phyloP scores from a whole-genome alignment of 2,329 filamentous ascomycete species.

The Scedosporium apiospermum region DNA sequence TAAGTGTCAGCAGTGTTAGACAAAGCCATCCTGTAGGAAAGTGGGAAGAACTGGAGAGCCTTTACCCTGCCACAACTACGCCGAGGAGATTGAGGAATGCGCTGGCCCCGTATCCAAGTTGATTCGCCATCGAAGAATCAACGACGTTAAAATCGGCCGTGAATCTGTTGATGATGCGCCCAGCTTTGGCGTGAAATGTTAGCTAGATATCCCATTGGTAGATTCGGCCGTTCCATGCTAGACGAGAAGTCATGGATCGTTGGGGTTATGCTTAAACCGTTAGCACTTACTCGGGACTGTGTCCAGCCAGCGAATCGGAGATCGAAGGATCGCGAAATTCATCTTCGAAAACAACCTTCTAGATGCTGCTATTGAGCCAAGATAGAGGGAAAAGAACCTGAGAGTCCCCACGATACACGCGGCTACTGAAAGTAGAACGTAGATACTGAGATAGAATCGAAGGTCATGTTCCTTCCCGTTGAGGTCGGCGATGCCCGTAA shows the following conservation, averaged over 20 bases:
- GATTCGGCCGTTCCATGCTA: no score
- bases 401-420: background rate
- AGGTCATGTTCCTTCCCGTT: background rate
- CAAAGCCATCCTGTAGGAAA: no score
- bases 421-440: background rate
- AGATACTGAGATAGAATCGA: background rate
- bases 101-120: background rate
- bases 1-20: no score
- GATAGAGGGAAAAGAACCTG: background rate
- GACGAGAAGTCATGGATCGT: no score
- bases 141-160: constrained; percentile 68
- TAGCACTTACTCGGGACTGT: constrained; percentile 48
- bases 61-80: constrained; percentile 50
- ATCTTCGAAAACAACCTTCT: constrained; percentile 51
- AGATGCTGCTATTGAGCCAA: background rate
- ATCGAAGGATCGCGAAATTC: constrained; percentile 56
- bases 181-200: constrained; percentile 26
- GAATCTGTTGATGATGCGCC: constrained; percentile 68
- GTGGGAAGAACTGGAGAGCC: no score
- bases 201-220: no score
- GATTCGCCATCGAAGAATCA: constrained; percentile 36
- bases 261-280: no score
- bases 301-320: constrained; percentile 70
- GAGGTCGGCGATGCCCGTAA: background rate
- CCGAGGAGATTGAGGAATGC: constrained; percentile 52